Conservation (phyloP, 2,329 filamentous ascomycete species). For the Cladophialophora yegresii region DNA sequence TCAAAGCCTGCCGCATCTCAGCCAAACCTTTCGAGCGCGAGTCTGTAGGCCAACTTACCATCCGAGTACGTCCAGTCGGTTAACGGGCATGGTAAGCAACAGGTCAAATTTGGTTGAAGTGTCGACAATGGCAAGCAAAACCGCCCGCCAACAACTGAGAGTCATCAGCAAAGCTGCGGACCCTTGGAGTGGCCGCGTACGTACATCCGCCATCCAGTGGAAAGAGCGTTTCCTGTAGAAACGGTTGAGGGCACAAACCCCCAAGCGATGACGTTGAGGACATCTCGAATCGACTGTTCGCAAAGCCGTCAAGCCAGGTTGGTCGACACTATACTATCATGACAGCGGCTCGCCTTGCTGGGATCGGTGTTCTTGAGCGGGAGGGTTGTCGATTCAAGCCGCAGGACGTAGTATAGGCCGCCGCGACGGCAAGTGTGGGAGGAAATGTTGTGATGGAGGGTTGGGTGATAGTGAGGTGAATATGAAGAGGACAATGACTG, state of each 20-base stretch:
- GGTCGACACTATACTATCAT: constrained; percentile 28
- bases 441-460: constrained; percentile 18
- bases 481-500: constrained; percentile 19
- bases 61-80: constrained; percentile 72
- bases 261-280: constrained; percentile 25
- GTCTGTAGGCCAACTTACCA: constrained; percentile 44
- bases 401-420: constrained; percentile 5
- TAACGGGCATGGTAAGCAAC: constrained; percentile 88
- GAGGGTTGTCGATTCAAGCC: constrained; percentile 11
- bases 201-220: constrained; percentile 66
- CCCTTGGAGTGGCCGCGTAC: constrained; percentile 39
- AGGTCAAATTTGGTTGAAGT: constrained; percentile 56
- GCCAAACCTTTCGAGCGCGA: neutral
- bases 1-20: constrained; percentile 49
- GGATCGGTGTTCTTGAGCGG: constrained; percentile 5
- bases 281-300: constrained; percentile 17
- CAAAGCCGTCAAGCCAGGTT: constrained; percentile 24
- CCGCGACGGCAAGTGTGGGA: constrained; percentile 12
- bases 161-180: constrained; percentile 39
- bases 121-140: constrained; percentile 57
- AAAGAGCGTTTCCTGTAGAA: constrained; percentile 66
- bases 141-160: constrained; percentile 61
- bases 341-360: constrained; percentile 14
- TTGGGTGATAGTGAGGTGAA: constrained; percentile 18
- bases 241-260: constrained; percentile 67